Evolutionary conservation across 1,284 basidiomycete genomes (phyloP), one percentile per base, ranked within the genome.

Genomic region (Xerocomus nothofagi): DNA sequence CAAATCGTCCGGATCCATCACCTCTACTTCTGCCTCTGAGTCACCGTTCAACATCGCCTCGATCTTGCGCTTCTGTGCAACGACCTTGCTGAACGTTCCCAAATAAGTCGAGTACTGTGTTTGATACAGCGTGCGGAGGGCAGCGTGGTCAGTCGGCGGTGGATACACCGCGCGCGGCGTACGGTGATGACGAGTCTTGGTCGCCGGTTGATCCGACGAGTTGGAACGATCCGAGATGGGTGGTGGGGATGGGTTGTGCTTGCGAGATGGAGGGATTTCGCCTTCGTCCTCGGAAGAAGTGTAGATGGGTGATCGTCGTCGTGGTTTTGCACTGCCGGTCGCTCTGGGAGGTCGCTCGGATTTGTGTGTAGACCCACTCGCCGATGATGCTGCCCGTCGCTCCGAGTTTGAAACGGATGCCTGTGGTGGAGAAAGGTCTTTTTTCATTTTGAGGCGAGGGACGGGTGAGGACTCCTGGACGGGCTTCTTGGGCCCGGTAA

Each of bases 261-360:
- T 54, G 30, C 58, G 62, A 40, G 62, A 50, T 42, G 58, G 60
- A 14, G 58, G 64, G 21, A 61, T 61, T 55, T 71, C 70, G 34
- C 71, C 67, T 54, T 85, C 82, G 41, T 84, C 82, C 43, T 82
- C 80, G 2, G 82, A 83, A 3, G 81, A 82, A 3, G 83, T 83
- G 57, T 80, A 84, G 45, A 80, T 74, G 1, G 77, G 78, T 3
- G 76, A 76, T 39, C 67, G 70, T 33, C 76, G 74, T 27, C 75
- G 71, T 32, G 54, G 40, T 47, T 72, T 76, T 15, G 44, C 37
- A 11, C 54, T 49, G 5, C 55, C 55, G 26, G 51, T 68, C 30
- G 63, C 53, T 47, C 63, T 73, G 20, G 69, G 27, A 26, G 50
- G 57, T 43, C 61, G 53, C 26, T 55, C 62, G 42, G 17, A 58